phyloP scores from a whole-genome alignment of 768 basidiomycete species.

The Scleroderma citrinum region DNA sequence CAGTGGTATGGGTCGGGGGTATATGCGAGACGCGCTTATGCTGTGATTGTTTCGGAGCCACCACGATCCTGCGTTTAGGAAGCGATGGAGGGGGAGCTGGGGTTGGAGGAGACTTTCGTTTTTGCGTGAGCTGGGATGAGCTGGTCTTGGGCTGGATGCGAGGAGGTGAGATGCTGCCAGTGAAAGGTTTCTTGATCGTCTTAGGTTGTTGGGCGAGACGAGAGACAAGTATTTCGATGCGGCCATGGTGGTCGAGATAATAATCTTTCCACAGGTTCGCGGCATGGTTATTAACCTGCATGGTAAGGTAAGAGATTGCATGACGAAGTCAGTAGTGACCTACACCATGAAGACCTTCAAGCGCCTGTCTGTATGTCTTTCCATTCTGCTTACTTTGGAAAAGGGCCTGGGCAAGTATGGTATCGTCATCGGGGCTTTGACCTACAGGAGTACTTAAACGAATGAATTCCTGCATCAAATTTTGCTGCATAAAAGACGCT shows the following conservation, averaged over 20 bases:
- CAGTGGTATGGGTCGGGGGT: slow-evolving; percentile 13
- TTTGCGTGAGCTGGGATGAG: slow-evolving; percentile 31
- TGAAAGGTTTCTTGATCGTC: slow-evolving; percentile 26
- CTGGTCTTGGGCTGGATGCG: slow-evolving; percentile 7
- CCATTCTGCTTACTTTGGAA: slow-evolving; percentile 32
- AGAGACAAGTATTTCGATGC: slow-evolving; percentile 41
- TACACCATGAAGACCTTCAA: slow-evolving; percentile 66
- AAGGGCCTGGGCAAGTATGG: slow-evolving; percentile 46
- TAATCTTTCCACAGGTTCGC: slow-evolving; percentile 77
- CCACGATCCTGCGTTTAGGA: slow-evolving; percentile 18
- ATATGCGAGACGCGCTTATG: slow-evolving; percentile 15
- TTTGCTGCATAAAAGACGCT: slow-evolving; percentile 39
- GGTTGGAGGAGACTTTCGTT: slow-evolving; percentile 23
- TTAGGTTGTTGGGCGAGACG: slow-evolving; percentile 20
- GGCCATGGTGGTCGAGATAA: slow-evolving; percentile 62
- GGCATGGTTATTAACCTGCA: slow-evolving; percentile 39
- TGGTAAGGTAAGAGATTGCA: slow-evolving; percentile 3
- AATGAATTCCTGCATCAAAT: slow-evolving; percentile 52
- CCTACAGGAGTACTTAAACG: slow-evolving; percentile 51
- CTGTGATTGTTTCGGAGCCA: slow-evolving; percentile 19
- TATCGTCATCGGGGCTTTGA: slow-evolving; percentile 47
- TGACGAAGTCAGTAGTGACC: slow-evolving; percentile 16
- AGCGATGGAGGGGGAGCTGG: slow-evolving; percentile 16
- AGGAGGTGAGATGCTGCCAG: slow-evolving; percentile 6
- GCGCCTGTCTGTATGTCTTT: slow-evolving; percentile 54